These are phyloP conservation scores for Ophiocordyceps unilateralis DNA, from an alignment of 2,329 filamentous ascomycete species.

Conservation along the genomic window DNA sequence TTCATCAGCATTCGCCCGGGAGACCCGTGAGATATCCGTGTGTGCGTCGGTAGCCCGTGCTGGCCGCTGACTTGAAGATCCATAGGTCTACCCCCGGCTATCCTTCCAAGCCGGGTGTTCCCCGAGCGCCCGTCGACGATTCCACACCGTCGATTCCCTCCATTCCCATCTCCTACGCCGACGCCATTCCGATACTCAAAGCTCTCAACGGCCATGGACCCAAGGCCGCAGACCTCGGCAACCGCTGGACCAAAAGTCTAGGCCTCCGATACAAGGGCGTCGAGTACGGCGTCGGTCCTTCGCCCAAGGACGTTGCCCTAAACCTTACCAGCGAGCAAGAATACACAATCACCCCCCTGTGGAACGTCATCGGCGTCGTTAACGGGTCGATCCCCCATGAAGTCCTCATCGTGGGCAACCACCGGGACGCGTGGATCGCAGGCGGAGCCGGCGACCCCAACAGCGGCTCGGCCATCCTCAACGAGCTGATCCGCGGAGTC, in stretches of 20 bases:
- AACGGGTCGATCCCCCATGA: constrained; percentile 76
- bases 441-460: constrained; percentile 76
- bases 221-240: constrained; percentile 54
- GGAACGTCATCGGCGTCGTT: constrained; percentile 85
- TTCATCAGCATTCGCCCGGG: constrained; percentile 55
- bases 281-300: constrained; percentile 70
- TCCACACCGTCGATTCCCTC: constrained; percentile 76
- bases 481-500: constrained; percentile 62
- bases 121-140: constrained; percentile 51
- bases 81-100: constrained; percentile 71
- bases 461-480: constrained; percentile 62
- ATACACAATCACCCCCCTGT: constrained; percentile 65
- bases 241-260: constrained; percentile 51
- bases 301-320: constrained; percentile 52
- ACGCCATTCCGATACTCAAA: constrained; percentile 75
- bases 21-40: constrained; percentile 36
- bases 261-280: constrained; percentile 68
- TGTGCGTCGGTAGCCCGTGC: background rate
- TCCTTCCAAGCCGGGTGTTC: constrained; percentile 76
- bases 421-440: constrained; percentile 77
- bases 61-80: no score
- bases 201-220: constrained; percentile 82
- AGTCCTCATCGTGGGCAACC: constrained; percentile 80
- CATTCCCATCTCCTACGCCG: constrained; percentile 73
- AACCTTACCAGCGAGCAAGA: constrained; percentile 67